Evolutionary conservation across 176 grass and related monocot genomes (phyloP), one percentile per base, ranked within the genome.

Genomic region (Pontederia crassipes): DNA sequence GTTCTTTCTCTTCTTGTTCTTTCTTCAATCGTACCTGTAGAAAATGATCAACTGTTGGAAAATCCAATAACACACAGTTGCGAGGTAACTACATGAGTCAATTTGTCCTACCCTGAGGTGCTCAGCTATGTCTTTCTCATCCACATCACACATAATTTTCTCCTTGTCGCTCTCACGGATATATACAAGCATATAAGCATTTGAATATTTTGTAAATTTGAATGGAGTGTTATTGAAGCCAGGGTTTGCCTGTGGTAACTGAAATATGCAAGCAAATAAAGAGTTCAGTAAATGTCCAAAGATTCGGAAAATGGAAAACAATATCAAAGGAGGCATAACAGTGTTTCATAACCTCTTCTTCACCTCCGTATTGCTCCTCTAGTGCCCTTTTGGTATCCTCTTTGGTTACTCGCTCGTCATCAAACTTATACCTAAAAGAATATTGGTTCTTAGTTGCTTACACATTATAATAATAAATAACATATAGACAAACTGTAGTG

Each of bases 121-220:
- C 24, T 85, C 75, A 48, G 72, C 52, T 67, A 85, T 74, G 65
- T 89, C 86, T 47, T 81, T 63, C 48, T 89, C 86, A 76, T 79
- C 57, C 64, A 89, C 84, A 85, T 79, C 57, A 67, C 86, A 89
- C 24, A 82, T 71, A 18, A 89, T 74, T 67, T 74, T 85, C 12
- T 85, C 86, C 69, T 58, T 89, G 60, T 89, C 82, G 56, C 75
- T 89, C 78, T 89, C 86, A 57, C 86, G 82, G 52, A 89, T 74
- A 11, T 89, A 89, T 15, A 89, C 86, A 56, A 89, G 86, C 86
- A 89, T 89, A 55, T 89, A 89, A 58, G 86, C 86, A 77, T 89
- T 89, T 46, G 86, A 89, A 66, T 85, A 69, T 55, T 89, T 89
- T 18, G 78, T 89, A 76, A 89, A 89, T 62, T 74, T 82, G 26